Conservation (phyloP, 192 early-diverging fungal species). For the Mycoemilia scoparia region DNA sequence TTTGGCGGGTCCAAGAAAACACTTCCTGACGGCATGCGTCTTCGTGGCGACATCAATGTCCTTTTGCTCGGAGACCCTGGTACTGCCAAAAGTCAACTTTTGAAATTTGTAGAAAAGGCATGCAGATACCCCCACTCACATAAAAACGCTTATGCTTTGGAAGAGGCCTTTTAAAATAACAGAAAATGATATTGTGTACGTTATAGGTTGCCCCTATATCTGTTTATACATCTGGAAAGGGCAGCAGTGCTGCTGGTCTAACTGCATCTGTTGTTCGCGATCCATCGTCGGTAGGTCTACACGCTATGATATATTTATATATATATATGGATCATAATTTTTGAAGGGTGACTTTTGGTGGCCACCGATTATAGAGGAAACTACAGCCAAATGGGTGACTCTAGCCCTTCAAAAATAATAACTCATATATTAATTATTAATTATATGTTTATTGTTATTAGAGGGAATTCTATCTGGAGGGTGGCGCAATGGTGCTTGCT, state of each 20-base stretch:
- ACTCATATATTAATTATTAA: too few relatives aligned
- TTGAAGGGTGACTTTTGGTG: too few relatives aligned
- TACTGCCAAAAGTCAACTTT: conserved; percentile 92
- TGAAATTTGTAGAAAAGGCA: conserved; percentile 98
- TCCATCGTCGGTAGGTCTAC: conserved; percentile 55
- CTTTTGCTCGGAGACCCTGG: conserved; percentile 94
- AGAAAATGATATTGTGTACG: too few relatives aligned
- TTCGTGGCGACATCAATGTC: conserved; percentile 97
- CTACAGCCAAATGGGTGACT: too few relatives aligned
- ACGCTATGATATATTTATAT: conserved; percentile 35
- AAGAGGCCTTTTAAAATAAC: not conserved
- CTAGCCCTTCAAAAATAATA: too few relatives aligned
- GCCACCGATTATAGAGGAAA: too few relatives aligned
- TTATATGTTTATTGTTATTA: too few relatives aligned
- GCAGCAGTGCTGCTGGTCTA: conserved; percentile 93
- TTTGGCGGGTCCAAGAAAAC: conserved; percentile 94
- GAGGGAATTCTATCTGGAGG: conserved; percentile 96
- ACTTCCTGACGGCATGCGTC: conserved; percentile 87
- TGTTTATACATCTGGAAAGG: conserved; percentile 98
- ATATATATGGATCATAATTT: too few relatives aligned
- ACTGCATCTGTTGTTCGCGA: conserved; percentile 95
- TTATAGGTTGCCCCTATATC: conserved; percentile 94
- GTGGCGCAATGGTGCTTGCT: conserved; percentile 97
- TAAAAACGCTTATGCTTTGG: not conserved
- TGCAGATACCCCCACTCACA: too few relatives aligned